Evolutionary conservation across 2,329 filamentous ascomycete species (phyloP), one percentile per base, ranked within the genome.

Genomic region (Phialemoniopsis sp.): DNA sequence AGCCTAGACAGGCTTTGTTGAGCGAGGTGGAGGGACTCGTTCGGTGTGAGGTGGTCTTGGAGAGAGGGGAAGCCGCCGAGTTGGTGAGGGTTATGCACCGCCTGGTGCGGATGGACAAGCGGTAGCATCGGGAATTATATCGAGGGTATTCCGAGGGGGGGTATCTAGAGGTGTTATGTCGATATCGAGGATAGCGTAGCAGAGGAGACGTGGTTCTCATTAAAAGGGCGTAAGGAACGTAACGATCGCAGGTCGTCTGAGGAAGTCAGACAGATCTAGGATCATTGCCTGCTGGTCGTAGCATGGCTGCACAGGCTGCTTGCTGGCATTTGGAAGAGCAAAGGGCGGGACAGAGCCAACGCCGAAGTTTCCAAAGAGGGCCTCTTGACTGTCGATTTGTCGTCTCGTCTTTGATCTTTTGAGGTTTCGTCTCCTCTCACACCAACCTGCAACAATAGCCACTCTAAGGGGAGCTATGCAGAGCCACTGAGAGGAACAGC

Each of bases 21-120:
- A 35, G 49, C 41, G 38, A 54, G 51, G 16, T 51, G 46, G 13
- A 52, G 46, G 29, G 49, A 34, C 33, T 56, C 51, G 13, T 56
- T 55, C 36, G 50, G 49, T n/a, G 50, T 54, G 34, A 54, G 46
- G 26, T 58, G 55, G 14, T 46, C 46, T 19, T 59, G 49, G 38
- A 55, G 49, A 28, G 52, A 45, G 33, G 53, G 53, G 38, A 60
- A 55, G 34, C 59, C 48, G 44, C 69, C 63, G 50, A 64, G 56
- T 42, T 62, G 63, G 40, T 60, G 57, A 43, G 62, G 59, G 34
- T 62, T 59, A 42, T 65, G 70, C 67, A 64, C 63, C 50, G 58
- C 47, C 32, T 48, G 70, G 66, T 71, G 68, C 64, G 66, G 68
- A 55, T 76, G 73, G 43, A 74, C 57, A 46, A 70, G 61, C 47